Base-by-base conservation (phyloP, 2,329 filamentous ascomycete genomes). In the Didymella glomerata region DNA sequence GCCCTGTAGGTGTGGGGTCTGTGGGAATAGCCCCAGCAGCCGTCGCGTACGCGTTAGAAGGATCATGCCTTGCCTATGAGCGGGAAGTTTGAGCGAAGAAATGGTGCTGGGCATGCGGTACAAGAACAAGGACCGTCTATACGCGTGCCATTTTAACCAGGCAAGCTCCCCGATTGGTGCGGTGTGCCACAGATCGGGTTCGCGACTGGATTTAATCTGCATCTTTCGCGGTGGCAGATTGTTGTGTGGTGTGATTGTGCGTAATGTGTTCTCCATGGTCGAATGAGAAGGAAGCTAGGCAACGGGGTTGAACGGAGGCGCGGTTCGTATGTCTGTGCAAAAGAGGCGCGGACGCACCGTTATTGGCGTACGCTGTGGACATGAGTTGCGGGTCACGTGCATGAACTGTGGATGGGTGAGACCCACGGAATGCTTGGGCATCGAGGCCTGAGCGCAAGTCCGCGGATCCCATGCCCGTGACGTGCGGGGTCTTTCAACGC, bases 161-260 rank as follows among this genome's bases (percentile, higher is more conserved):
- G 55, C 48, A 57, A 44, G 48, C 42, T 30, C 48, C 42, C 27
- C 48, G 34, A 52, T 51, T 52, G 48, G 54, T 34, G 20, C 32
- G 20, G 2, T 27, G 34, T 41, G 22, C 16, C 5, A 20, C 24
- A 42, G 42, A 28, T 42, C 34, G 16, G 16, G 34, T 27, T 30
- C n/a, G 10, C 18, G 18, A 34, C 18, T 46, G 51, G 20, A 16
- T 34, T 14, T 20, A 27, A 27, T 20, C 36, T 38, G 28, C 11
- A 38, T 24, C 22, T 14, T 38, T 30, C 13, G 48, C 27, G 27
- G 36, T 40, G 48, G 38, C 22, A 48, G 14, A 42, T 14, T 30
- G 13, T 4, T 28, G 16, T 36, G 27, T 36, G 42, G 27, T 44
- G 14, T 42, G 42, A 28, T 30, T 28, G 36, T 34, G 18, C 25